phyloP scores from a whole-genome alignment of 441 rosid species.

The Flueggea neowawraea region DNA sequence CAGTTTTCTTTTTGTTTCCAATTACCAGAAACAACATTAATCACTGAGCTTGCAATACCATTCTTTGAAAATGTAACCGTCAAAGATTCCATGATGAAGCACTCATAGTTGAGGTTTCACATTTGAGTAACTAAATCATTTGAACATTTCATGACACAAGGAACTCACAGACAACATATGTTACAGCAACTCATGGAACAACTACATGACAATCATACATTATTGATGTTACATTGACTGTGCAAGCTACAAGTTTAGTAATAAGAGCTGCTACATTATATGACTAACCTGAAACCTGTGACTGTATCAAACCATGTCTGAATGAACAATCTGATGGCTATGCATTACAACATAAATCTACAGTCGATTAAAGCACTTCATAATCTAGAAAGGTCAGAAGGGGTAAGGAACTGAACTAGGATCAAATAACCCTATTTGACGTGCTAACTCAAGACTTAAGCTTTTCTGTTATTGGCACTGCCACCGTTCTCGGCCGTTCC shows the following conservation, averaged over 20 bases:
- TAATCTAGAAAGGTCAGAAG: constrained; percentile 19
- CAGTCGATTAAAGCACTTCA: constrained; percentile 12
- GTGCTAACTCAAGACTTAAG: constrained; percentile 27
- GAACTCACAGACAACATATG: background rate
- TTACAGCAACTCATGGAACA: constrained; percentile 10
- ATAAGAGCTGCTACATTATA: constrained; percentile 22
- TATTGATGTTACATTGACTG: constrained; percentile 13
- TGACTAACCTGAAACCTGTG: constrained; percentile 28
- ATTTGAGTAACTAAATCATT: too few relatives aligned
- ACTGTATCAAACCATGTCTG: constrained; percentile 21
- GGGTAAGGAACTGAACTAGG: constrained; percentile 7
- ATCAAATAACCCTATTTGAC: constrained; percentile 18
- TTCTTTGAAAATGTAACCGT: too few relatives aligned
- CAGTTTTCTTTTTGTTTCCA: too few relatives aligned
- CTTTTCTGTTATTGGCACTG: constrained; percentile 18
- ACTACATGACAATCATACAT: constrained; percentile 13
- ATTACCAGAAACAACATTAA: background rate
- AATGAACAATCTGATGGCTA: constrained; percentile 31
- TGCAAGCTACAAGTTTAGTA: constrained; percentile 14
- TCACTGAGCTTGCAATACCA: background rate
- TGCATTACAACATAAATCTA: constrained; percentile 25
- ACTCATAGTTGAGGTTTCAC: too few relatives aligned
- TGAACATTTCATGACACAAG: background rate
- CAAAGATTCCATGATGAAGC: too few relatives aligned
- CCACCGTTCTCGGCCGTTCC: constrained; percentile 35